Evolutionary conservation across 2,329 filamentous ascomycete genomes (phyloP), one percentile per base, ranked within the genome.

Genomic region (Grosmannia clavigera): DNA sequence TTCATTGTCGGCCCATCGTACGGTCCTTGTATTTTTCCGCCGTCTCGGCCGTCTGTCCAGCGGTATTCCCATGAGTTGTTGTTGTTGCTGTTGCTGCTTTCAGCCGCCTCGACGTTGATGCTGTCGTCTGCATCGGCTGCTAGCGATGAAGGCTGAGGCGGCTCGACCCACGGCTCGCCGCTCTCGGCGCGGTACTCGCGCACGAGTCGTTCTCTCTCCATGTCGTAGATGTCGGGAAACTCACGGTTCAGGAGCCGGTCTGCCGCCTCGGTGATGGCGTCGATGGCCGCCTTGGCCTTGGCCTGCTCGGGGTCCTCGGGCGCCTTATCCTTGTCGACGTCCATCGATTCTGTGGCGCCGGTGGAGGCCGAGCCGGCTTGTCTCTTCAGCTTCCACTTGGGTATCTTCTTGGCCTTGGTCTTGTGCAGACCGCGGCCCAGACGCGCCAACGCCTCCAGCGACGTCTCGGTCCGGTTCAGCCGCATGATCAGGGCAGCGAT

Each of bases 161-260:
- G 76, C 64, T 83, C 76, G 25, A 73, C 71, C 94, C 94, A 99
- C 10, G 87, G 83, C 67, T 96, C 90, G 40, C 92, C 92, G 0
- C 90, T 90, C 71, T 96, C 92, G 57, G 85, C 84, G 64, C 82
- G 81, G 71, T 91, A 97, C 70, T 92, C 87, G 40, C 94, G 81
- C 59, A 92, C 83, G 33, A 99, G 80, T 62, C 87, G 72, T 72
- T 97, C 94, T 61, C 92, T 81, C 70, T 95, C 90, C 53, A 86
- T 81, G 61, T 97, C 91, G 73, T 97, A 99, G 57, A 97, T 86
- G n/a, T 97, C 90, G 2, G 85, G 82, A 64, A 92, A 84, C 25
- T 92, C 92, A 60, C 92, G 80, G 35, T 86, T 86, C 58, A 96
- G 82, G 0, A 99, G 78, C 64, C 88, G 87, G 73, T 96, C 92